These are phyloP conservation scores for Ceratocystis ficicola DNA, from an alignment of 2,329 filamentous ascomycete genomes.

Conservation along the genomic window DNA sequence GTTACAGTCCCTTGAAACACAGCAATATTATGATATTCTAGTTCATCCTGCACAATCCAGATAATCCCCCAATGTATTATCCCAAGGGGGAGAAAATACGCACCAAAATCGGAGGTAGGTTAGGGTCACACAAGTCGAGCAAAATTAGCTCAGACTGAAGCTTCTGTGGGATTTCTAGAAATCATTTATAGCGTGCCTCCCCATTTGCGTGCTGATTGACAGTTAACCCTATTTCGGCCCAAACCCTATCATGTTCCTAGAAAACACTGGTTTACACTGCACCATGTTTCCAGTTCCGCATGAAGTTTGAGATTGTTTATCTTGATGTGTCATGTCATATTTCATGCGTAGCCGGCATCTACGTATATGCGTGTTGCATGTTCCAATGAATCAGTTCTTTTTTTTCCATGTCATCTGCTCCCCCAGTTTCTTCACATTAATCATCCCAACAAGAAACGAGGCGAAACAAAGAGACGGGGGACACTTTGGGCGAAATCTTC, in stretches of 20 bases:
- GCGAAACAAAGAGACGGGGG: too few species aligned
- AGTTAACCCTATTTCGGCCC: not conserved
- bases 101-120: not conserved
- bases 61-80: not conserved
- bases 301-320: not conserved
- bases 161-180: not conserved
- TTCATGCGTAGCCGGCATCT: not conserved
- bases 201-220: not conserved
- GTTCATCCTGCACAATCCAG: not conserved
- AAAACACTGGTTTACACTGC: too few species aligned
- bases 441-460: too few species aligned
- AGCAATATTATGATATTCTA: constrained; percentile 7
- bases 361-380: not conserved
- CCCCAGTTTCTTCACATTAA: too few species aligned
- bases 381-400: too few species aligned
- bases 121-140: not conserved
- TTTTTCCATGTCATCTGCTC: too few species aligned
- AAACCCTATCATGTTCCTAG: too few species aligned
- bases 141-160: not conserved
- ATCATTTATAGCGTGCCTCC: too few species aligned
- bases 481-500: too few species aligned
- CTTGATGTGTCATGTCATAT: not conserved
- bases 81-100: not conserved
- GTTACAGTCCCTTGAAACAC: constrained; percentile 1
- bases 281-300: too few species aligned